Percentiles rank a stretch among this genome's conserved stretches.
phyloP scores from a whole-genome alignment of 768 basidiomycete species.

The Hypholoma sublateritium region DNA sequence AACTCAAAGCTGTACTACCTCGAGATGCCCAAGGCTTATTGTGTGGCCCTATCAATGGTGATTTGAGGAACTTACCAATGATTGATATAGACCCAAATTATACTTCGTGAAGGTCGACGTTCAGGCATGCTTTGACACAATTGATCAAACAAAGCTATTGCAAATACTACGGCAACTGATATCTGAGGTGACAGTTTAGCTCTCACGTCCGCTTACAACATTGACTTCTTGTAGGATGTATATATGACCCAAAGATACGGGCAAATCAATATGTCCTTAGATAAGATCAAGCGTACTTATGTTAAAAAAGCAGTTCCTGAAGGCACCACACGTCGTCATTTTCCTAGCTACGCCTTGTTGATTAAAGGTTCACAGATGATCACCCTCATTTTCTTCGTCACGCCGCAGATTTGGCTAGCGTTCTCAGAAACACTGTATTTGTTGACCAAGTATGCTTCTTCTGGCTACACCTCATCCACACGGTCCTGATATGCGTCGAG shows the following conservation, averaged over 20 bases:
- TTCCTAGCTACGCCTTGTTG: background rate
- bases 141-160: slow-evolving; percentile 84
- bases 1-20: slow-evolving; percentile 58
- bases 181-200: slow-evolving; percentile 52
- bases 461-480: background rate
- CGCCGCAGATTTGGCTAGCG: slow-evolving; percentile 64
- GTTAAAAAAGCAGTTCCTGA: slow-evolving; percentile 65
- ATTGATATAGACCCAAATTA: slow-evolving; percentile 64
- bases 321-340: slow-evolving; percentile 35
- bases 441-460: slow-evolving; percentile 69
- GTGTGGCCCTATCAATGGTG: slow-evolving; percentile 44
- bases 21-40: slow-evolving; percentile 42
- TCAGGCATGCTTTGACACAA: slow-evolving; percentile 94
- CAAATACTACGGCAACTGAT: slow-evolving; percentile 73
- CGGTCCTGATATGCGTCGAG: slow-evolving; percentile 14
- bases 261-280: slow-evolving; percentile 55
- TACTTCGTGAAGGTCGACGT: slow-evolving; percentile 99
- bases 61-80: background rate
- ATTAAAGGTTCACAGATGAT: slow-evolving; percentile 53
- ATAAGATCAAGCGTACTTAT: slow-evolving; percentile 57
- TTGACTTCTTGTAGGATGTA: slow-evolving; percentile 46
- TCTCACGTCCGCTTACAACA: background rate
- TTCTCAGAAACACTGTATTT: slow-evolving; percentile 76
- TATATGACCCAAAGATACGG: slow-evolving; percentile 75
- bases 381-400: slow-evolving; percentile 70